phyloP scores from a whole-genome alignment of 2,329 filamentous ascomycete species.

The Chrysosporium keratinophilum region DNA sequence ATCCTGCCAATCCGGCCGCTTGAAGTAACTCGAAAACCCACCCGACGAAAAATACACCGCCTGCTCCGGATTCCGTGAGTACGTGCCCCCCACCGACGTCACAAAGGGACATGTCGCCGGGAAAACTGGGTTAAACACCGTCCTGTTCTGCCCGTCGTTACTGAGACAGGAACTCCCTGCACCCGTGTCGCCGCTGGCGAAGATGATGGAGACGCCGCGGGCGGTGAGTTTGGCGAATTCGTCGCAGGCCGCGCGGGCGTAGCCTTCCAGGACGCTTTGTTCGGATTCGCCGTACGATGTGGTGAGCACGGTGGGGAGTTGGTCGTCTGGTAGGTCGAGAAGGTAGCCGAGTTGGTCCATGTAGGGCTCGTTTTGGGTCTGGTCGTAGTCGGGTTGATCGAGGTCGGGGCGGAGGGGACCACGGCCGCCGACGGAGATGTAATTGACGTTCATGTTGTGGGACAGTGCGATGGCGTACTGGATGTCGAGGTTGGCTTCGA shows the following conservation, averaged over 20 bases:
- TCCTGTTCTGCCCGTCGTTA: slow-evolving; percentile 46
- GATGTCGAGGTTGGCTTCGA: slow-evolving; percentile 55
- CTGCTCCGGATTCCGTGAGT: slow-evolving; percentile 38
- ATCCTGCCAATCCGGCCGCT: slow-evolving; percentile 40
- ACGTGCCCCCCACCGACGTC: slow-evolving; percentile 52
- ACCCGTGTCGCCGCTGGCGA: slow-evolving; percentile 53
- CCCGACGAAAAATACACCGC: slow-evolving; percentile 42
- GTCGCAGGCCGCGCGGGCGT: slow-evolving; percentile 52
- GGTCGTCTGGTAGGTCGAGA: slow-evolving; percentile 42
- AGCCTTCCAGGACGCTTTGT: slow-evolving; percentile 48
- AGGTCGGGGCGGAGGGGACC: slow-evolving; percentile 43
- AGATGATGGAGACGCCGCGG: slow-evolving; percentile 56
- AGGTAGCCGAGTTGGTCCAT: slow-evolving; percentile 54
- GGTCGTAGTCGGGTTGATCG: slow-evolving; percentile 29
- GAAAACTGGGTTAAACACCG: slow-evolving; percentile 45
- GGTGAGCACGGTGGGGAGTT: slow-evolving; percentile 54
- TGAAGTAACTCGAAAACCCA: slow-evolving; percentile 42
- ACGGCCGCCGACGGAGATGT: slow-evolving; percentile 51
- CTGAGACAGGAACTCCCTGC: slow-evolving; percentile 45
- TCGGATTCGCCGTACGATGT: slow-evolving; percentile 63
- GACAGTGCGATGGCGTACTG: slow-evolving; percentile 50
- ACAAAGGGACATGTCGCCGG: slow-evolving; percentile 53
- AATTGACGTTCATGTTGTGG: slow-evolving; percentile 42
- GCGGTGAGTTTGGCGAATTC: slow-evolving; percentile 55
- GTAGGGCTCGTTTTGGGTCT: slow-evolving; percentile 56